phyloP scores from a whole-genome alignment of 257 asterid species.

The Capsicum rhomboideum region DNA sequence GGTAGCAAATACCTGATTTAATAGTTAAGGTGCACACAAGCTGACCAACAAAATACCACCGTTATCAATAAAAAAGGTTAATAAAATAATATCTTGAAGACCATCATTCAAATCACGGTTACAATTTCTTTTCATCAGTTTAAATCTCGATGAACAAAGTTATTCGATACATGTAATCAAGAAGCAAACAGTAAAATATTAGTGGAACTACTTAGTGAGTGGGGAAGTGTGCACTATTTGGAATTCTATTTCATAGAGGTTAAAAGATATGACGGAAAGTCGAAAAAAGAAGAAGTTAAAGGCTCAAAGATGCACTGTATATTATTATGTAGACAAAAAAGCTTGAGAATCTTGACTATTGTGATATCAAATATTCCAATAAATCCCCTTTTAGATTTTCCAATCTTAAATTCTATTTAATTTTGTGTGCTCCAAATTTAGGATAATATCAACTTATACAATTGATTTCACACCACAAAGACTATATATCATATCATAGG shows the following conservation, averaged over 20 bases:
- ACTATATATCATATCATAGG: background rate
- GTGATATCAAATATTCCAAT: background rate
- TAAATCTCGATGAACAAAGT: too few relatives aligned
- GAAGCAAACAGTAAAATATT: background rate
- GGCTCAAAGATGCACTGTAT: background rate
- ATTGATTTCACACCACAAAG: background rate
- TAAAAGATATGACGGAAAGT: constrained; percentile 3
- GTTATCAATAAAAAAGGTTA: too few relatives aligned
- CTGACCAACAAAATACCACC: too few relatives aligned
- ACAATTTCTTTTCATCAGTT: too few relatives aligned
- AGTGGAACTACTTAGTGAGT: background rate
- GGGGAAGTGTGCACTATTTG: background rate
- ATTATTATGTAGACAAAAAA: background rate
- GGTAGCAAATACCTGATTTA: too few relatives aligned
- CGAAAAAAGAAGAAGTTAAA: background rate
- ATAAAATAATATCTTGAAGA: too few relatives aligned
- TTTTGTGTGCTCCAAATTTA: background rate
- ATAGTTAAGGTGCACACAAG: too few relatives aligned
- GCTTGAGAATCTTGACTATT: constrained; percentile 4
- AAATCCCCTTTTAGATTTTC: background rate
- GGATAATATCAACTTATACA: background rate
- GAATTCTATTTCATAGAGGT: background rate
- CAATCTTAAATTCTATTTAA: background rate
- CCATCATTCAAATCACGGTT: too few relatives aligned
- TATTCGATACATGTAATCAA: too few relatives aligned